These are phyloP conservation scores for Hypoxylon intermedium DNA, from an alignment of 495 filamentous ascomycete genomes.

Conservation along the genomic window DNA sequence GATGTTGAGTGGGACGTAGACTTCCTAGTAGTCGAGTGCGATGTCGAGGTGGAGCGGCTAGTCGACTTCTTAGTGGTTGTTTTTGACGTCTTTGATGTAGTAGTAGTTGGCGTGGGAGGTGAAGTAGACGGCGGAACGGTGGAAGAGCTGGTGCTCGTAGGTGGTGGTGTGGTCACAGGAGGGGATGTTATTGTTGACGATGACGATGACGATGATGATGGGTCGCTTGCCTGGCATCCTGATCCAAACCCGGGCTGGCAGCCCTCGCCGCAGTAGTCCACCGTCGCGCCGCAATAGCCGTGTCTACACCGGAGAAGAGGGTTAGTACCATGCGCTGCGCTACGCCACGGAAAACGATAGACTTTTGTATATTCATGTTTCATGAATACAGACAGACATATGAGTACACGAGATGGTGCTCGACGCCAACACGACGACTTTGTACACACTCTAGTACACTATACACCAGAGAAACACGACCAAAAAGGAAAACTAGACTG, in stretches of 20 bases:
- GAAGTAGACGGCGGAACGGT: slow-evolving; percentile 14
- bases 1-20: slow-evolving; percentile 23
- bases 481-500: slow-evolving; percentile 31
- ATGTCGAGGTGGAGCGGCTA: slow-evolving; percentile 13
- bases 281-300: slow-evolving; percentile 48
- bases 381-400: neutral
- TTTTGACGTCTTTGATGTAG: slow-evolving; percentile 4
- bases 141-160: slow-evolving; percentile 22
- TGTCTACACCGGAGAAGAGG: slow-evolving; percentile 21
- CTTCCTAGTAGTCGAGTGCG: slow-evolving; percentile 22
- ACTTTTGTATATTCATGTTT: slow-evolving; percentile 21
- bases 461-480: neutral
- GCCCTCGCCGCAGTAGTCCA: slow-evolving; percentile 49
- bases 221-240: slow-evolving; percentile 44
- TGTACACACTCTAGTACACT: neutral
- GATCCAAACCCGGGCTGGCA: slow-evolving; percentile 50
- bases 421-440: neutral
- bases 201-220: no score
- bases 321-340: slow-evolving; percentile 3
- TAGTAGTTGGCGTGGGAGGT: slow-evolving; percentile 5
- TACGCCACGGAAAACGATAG: neutral
- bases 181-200: no score
- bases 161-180: slow-evolving; percentile 19
- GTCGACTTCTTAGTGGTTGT: slow-evolving; percentile 25
- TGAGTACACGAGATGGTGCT: neutral